Conservation (phyloP, 345 rosid genomes). For the Eucalyptus tenuipes region DNA sequence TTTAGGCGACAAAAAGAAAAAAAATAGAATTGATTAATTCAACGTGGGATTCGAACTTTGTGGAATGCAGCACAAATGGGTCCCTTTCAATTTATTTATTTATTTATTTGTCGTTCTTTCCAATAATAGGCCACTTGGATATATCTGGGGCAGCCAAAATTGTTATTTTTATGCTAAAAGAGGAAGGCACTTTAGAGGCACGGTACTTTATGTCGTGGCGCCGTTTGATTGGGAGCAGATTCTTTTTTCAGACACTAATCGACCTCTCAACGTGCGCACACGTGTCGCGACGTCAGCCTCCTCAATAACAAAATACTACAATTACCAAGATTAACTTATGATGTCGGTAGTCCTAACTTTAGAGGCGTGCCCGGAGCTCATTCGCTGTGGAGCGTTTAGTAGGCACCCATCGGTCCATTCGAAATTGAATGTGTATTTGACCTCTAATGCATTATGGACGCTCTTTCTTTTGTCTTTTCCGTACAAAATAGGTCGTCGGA, state of each 20-base stretch:
- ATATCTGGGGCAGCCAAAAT: neutral
- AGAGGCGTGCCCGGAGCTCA: neutral
- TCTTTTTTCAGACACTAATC: neutral
- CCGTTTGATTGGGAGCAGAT: neutral
- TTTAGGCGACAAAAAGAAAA: neutral
- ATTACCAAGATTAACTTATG: neutral
- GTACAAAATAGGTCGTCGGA: fast-evolving
- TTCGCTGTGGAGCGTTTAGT: neutral
- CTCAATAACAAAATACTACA: neutral
- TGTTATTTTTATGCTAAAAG: neutral
- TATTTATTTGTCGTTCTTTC: neutral
- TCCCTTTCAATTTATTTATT: neutral
- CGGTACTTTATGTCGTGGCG: neutral
- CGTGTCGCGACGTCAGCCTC: neutral
- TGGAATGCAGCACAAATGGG: neutral
- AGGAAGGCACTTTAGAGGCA: neutral
- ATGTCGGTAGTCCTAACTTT: neutral
- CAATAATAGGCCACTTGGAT: neutral
- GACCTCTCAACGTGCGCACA: neutral
- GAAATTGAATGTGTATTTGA: neutral
- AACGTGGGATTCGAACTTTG: neutral
- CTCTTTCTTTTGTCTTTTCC: neutral
- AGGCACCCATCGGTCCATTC: neutral
- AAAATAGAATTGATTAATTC: neutral
- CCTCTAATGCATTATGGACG: neutral